phyloP scores from a whole-genome alignment of 257 asterid species.

The Haberlea rhodopensis region DNA sequence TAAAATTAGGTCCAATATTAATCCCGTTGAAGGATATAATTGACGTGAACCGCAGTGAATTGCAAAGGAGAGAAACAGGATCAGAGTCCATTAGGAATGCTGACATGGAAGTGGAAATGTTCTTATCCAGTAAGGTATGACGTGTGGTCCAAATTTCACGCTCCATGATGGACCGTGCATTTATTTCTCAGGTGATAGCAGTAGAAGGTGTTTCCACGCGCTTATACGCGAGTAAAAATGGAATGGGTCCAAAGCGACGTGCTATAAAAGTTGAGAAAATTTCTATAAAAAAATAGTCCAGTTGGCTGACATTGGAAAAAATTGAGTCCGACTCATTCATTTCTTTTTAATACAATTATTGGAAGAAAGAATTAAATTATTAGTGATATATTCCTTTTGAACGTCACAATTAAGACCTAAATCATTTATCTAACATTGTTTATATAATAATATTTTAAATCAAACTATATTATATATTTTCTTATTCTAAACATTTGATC shows the following conservation, averaged over 20 bases:
- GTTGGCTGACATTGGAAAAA: background rate
- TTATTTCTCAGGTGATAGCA: background rate
- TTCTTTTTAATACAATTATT: too few species aligned
- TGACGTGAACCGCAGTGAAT: background rate
- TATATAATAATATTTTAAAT: too few species aligned
- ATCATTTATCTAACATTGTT: too few species aligned
- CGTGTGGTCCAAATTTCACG: background rate
- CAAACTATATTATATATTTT: too few species aligned
- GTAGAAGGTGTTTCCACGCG: background rate
- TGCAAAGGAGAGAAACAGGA: background rate
- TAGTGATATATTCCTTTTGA: background rate
- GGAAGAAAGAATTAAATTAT: too few species aligned
- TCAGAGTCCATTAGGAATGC: background rate
- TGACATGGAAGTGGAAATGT: conserved; percentile 10
- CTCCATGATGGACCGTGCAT: background rate
- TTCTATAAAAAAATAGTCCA: background rate
- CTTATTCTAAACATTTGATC: too few species aligned
- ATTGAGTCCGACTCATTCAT: background rate
- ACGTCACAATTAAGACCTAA: background rate
- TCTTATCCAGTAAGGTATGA: conserved; percentile 11
- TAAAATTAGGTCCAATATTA: too few species aligned
- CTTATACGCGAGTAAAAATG: background rate
- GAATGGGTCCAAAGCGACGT: background rate
- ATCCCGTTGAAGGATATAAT: too few species aligned
- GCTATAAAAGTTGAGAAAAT: background rate